Percentiles rank a stretch among this genome's conserved stretches.
Conservation (phyloP, 352 stramenopile species). For the Pythium utonaiense region DNA sequence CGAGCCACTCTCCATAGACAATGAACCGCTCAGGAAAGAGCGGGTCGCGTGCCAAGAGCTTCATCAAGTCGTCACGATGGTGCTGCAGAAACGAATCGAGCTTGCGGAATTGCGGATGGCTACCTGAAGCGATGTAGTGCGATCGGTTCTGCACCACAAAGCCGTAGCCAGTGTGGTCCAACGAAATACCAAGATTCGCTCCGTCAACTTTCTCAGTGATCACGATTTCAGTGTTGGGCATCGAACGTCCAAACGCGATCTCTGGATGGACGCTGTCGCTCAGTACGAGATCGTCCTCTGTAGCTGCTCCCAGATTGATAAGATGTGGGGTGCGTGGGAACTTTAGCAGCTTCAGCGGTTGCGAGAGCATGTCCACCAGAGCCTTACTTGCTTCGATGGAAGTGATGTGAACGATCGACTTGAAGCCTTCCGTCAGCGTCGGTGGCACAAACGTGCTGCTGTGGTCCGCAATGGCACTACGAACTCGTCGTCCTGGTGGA, state of each 20-base stretch:
- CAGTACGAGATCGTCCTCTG: constrained; percentile 50
- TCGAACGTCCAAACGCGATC: constrained; percentile 9
- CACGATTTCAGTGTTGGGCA: constrained; percentile 33
- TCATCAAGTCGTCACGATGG: constrained; percentile 36
- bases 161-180: constrained; percentile 38
- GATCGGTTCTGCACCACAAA: constrained; percentile 77
- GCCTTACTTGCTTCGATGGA: constrained; percentile 40
- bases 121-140: constrained; percentile 55
- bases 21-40: constrained; percentile 68
- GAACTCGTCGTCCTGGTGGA: constrained; percentile 37
- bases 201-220: constrained; percentile 86
- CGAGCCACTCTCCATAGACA: constrained; percentile 82
- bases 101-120: constrained; percentile 60
- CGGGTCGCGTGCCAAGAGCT: constrained; percentile 40
- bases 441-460: constrained; percentile 35
- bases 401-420: constrained; percentile 44
- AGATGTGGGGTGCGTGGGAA: constrained; percentile 63
- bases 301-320: constrained; percentile 52
- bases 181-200: constrained; percentile 78
- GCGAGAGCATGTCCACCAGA: constrained; percentile 32
- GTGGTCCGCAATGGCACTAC: constrained; percentile 41
- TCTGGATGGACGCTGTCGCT: constrained; percentile 14
- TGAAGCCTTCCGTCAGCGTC: constrained; percentile 43
- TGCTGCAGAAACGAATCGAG: constrained; percentile 55
- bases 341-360: constrained; percentile 44